Evolutionary conservation across 495 filamentous ascomycete species (phyloP), one percentile per base, ranked within the genome.

Genomic region (Trichoderma orchidacearum): DNA sequence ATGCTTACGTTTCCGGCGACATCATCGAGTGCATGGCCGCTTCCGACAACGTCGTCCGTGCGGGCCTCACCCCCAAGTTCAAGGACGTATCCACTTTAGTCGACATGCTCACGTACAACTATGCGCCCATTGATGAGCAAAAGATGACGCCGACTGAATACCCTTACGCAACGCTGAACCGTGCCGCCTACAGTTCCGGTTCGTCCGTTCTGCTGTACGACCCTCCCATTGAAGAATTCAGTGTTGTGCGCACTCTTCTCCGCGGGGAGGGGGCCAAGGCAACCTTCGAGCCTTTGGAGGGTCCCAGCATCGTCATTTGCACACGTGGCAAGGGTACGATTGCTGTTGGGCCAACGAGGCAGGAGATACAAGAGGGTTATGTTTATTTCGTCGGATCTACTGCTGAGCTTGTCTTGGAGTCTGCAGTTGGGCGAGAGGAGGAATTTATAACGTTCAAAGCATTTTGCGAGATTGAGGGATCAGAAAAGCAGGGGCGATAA

Each of bases 21-120:
- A 95, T 98, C 62, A 90, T 98, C 62, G 93, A 98, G 72, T 97
- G 93, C 76, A 98, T 98, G 93, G 93, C 93, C 1, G 86, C 89
- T 21, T 94, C 88, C 31, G 93, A 98, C 73, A 98, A 98, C 60
- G 93, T 98, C 6, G 91, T 98, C 21, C 91, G 93, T 30, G 93
- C 93, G 1, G 93, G 93, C 18, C 91, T 98, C 67, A 98, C 93
- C 0, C 93, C 93, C 9, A 98, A 98, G 70, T 97, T 92, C 79
- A 95, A 96, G 74, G 93, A 98, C 62, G 89, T 96, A 48, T 76
- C 83, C 50, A 96, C 89, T 3, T 78, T 98, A n/a, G 87, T 91
- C 32, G 74, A 77, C 59, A 95, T 96, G 87, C 74, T 98, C 55
- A 97, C 93, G 0, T 98, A 98, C 74, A 83, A 79, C 53, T 96